Base-by-base conservation (phyloP, 768 basidiomycete species). In the Lactarius hengduanensis region DNA sequence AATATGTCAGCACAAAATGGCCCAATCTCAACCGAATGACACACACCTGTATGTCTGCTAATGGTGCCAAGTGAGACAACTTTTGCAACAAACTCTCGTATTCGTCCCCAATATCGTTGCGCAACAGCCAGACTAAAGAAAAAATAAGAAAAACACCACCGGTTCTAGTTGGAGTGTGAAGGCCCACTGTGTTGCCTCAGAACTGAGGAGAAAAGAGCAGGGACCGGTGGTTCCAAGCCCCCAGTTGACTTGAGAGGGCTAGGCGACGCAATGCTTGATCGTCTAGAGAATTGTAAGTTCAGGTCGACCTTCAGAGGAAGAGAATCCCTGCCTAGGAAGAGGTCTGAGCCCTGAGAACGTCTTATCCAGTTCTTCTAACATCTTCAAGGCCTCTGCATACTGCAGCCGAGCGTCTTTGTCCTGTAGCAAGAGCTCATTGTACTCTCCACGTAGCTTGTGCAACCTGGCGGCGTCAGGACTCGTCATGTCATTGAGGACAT, bases 181-280 rank as follows among this genome's bases (percentile, higher is more conserved):
- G 16, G 77, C 89, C 73, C 69, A 93, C 92, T 85, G 67, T 87
- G 86, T 72, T 86, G 86, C 41, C 86, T 81, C 58, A 92, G 76
- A 47, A 92, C 79, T 2, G 81, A 76, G 2, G 87, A 87, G 32
- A 88, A 75, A 22, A 91, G 75, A 16, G 81, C 80, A 0, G 90
- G 90, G 9, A 84, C 58, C 82, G 50, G 91, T 73, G 26, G 82
- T 77, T 47, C 89, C 87, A 32, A 40, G n/a, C 43, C 20, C 26
- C 38, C 50, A 56, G 13, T 64, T 32, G 50, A 41, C 32, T 26
- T 38, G 47, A 50, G 34, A 40, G 57, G 58, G 47, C 54, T 65
- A n/a, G 54, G 47, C 32, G 58, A 36, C 26, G 59, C 26, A 32
- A 67, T 22, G 55, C 62, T 73, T 10, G 72, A 65, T 34, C 71